phyloP scores from a whole-genome alignment of 1,139 yeast species.

The Kodamaea sp. region DNA sequence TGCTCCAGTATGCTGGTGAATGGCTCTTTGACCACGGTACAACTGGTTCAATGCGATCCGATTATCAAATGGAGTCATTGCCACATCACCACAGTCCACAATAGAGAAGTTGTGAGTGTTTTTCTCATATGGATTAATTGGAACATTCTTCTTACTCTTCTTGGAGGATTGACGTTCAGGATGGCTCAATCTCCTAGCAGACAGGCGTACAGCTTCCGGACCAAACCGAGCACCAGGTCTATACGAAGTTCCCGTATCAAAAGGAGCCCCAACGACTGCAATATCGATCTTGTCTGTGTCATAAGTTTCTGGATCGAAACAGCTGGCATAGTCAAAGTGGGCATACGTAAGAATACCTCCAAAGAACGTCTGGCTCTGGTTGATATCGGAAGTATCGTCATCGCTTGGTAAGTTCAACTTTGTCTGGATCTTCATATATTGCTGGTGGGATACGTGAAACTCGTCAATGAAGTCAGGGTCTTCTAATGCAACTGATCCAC shows the following conservation, averaged over 20 bases:
- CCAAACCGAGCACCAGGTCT: conserved; percentile 55
- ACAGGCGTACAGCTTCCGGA: conserved; percentile 47
- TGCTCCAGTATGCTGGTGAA: conserved; percentile 35
- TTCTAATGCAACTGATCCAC: background rate
- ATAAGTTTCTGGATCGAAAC: conserved; percentile 30
- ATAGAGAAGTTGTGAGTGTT: conserved; percentile 34
- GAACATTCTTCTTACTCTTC: conserved; percentile 14
- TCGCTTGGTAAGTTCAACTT: conserved; percentile 33
- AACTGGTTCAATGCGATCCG: conserved; percentile 54
- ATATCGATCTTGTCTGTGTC: conserved; percentile 32
- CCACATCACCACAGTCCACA: conserved; percentile 58
- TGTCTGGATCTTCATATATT: conserved; percentile 15
- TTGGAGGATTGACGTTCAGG: conserved; percentile 21
- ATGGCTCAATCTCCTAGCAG: conserved; percentile 40
- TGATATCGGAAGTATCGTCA: conserved; percentile 39
- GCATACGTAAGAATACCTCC: conserved; percentile 53
- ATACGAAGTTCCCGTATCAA: conserved; percentile 51
- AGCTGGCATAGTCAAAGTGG: conserved; percentile 38
- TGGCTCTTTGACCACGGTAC: conserved; percentile 50
- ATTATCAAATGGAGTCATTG: conserved; percentile 58
- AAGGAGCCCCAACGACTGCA: conserved; percentile 55
- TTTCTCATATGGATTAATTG: conserved; percentile 26
- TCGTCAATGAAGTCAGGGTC: conserved; percentile 1
- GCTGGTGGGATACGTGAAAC: conserved; percentile 5
- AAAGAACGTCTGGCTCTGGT: conserved; percentile 21